Conservation (phyloP, 2,329 filamentous ascomycete genomes). For the Trichoderma afroharzianum region DNA sequence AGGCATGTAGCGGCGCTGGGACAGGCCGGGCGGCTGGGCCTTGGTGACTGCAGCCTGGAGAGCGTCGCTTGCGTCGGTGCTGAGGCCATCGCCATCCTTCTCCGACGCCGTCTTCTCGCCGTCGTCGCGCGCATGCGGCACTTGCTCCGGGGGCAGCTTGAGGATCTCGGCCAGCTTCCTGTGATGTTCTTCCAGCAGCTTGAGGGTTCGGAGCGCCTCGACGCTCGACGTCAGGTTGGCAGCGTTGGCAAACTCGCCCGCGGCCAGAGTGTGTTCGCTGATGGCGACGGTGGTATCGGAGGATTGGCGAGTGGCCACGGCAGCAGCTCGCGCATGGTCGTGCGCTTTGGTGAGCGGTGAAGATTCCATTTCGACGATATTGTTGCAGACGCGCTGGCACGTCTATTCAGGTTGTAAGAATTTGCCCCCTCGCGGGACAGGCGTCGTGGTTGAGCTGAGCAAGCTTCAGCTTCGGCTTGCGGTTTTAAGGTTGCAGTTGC, state of each 20-base stretch:
- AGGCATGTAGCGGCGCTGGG: conserved; percentile 50
- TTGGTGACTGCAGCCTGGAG: conserved; percentile 27
- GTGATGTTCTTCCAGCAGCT: conserved; percentile 84
- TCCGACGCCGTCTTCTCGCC: conserved; percentile 29
- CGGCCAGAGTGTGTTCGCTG: conserved; percentile 83
- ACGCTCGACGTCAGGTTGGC: conserved; percentile 64
- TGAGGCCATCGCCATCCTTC: conserved; percentile 19
- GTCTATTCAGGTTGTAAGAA: background rate
- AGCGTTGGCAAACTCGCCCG: conserved; percentile 82
- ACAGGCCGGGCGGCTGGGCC: conserved; percentile 29
- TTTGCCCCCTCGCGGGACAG: background rate
- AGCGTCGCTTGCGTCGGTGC: conserved; percentile 21
- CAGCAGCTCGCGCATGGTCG: conserved; percentile 83
- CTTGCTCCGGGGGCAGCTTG: conserved; percentile 57
- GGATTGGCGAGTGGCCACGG: conserved; percentile 70
- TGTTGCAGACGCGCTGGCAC: background rate
- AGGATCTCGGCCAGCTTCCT: conserved; percentile 77
- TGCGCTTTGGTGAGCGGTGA: conserved; percentile 62
- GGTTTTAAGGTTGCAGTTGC: background rate
- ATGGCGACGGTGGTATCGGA: conserved; percentile 76
- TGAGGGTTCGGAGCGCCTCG: conserved; percentile 78
- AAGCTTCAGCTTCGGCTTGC: background rate
- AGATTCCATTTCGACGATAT: conserved; percentile 31
- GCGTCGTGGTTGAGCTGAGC: background rate
- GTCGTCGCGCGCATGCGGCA: conserved; percentile 30